Conservation (phyloP, 2,329 filamentous ascomycete genomes). For the Volutella citrinella region DNA sequence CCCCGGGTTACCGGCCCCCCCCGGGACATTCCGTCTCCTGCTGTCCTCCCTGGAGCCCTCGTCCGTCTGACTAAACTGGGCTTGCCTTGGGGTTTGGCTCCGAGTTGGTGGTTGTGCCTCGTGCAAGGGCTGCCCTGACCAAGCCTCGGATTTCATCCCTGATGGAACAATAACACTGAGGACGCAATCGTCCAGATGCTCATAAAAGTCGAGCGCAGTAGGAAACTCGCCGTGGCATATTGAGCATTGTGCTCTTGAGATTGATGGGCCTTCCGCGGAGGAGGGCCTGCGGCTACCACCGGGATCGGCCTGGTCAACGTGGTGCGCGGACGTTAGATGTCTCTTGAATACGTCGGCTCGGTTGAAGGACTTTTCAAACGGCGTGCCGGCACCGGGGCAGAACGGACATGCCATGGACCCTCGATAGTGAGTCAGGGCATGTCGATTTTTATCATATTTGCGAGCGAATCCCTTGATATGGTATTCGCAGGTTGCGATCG, state of each 20-base stretch:
- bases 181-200: constrained; percentile 76
- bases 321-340: constrained; percentile 88
- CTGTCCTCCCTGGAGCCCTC: too few species aligned
- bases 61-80: too few species aligned
- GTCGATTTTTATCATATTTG: constrained; percentile 97
- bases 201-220: constrained; percentile 94
- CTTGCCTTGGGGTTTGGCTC: too few species aligned
- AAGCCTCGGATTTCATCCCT: too few species aligned
- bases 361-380: constrained; percentile 93
- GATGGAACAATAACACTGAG: constrained; percentile 55
- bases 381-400: constrained; percentile 82
- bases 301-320: constrained; percentile 89
- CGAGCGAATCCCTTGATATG: constrained; percentile 90
- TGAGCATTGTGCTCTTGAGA: constrained; percentile 77
- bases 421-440: constrained; percentile 95
- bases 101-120: constrained; percentile 3
- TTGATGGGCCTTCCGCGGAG: constrained; percentile 15
- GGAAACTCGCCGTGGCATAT: constrained; percentile 79
- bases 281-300: constrained; percentile 63
- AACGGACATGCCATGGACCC: constrained; percentile 98
- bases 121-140: too few species aligned
- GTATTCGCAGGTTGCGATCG: constrained; percentile 90
- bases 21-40: too few species aligned
- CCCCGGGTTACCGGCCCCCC: too few species aligned
- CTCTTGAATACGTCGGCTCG: constrained; percentile 96